Evolutionary conservation across 176 grass and related monocot genomes (phyloP), one percentile per base, ranked within the genome.

Genomic region (Dactylis glomerata): DNA sequence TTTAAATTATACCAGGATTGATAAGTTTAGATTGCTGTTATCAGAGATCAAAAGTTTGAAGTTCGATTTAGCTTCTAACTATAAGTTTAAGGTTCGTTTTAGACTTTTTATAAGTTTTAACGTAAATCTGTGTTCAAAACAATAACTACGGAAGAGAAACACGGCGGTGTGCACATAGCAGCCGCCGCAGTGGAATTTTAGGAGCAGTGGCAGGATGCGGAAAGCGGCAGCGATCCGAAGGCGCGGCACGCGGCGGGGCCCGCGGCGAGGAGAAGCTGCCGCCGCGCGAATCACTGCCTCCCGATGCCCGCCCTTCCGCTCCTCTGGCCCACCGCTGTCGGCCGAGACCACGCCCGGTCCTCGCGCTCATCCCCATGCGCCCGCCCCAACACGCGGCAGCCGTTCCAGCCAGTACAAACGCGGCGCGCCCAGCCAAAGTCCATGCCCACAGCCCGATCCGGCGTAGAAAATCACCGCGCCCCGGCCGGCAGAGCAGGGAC

Each of bases 221-320:
- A 80, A 87, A 83, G 68, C 75, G 49, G 80, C 66, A 80, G 75
- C 2, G 58, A 32, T 75, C 66, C 45, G 65, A 55, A 72, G 65
- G 36, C 64, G 54, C 36, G 79, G 72, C n/a, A n/a, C n/a, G 52
- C 54, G 54, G 83, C n/a, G 54, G 88, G 73, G 9, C 84, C 88
- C 84, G 65, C 73, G 19, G 30, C 40, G 83, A 75, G 66, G 85
- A 83, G 81, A 70, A 81, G 81, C 81, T 52, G 81, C 89, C 76
- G 85, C 85, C 85, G 81, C 89, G 89, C 58, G 81, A 84, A 87
- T 87, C 81, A 81, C 85, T 91, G 89, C 89, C 76, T 46, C 85
- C 89, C 54, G 75, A 91, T 87, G 76, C 85, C 84, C 76, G 81
- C 85, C 85, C 40, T 75, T 33, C 31, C 85, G 67, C 61, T 61